Percentiles rank a stretch among this genome's conserved stretches.
These are phyloP conservation scores for Trichoderma pleuroti DNA, from an alignment of 2,329 filamentous ascomycete species.

Conservation along the genomic window DNA sequence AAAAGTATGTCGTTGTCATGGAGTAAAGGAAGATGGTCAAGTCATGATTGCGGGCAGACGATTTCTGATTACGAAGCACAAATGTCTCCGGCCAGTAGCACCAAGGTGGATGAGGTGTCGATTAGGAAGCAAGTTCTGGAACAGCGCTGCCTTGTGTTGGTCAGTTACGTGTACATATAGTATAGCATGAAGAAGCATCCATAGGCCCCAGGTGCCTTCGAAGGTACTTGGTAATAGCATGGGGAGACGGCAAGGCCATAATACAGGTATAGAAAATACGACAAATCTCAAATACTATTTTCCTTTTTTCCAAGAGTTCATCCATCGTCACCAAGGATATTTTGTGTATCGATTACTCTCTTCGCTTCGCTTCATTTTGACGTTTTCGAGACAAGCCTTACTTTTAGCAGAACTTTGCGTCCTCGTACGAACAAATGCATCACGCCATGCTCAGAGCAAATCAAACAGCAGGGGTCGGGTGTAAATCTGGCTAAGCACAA, in stretches of 20 bases:
- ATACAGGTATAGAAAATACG: neutral
- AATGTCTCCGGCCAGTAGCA: neutral
- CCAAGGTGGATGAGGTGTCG: neutral
- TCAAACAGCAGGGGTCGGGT: neutral
- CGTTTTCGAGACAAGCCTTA: neutral
- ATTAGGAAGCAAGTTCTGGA: neutral
- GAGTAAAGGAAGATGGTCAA: neutral
- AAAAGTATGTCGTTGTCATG: slow-evolving; percentile 13
- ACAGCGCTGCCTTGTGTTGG: neutral
- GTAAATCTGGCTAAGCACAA: neutral
- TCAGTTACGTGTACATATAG: neutral
- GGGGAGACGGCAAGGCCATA: neutral
- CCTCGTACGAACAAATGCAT: too few species aligned
- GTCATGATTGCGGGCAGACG: neutral
- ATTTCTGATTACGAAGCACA: neutral
- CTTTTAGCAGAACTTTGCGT: neutral
- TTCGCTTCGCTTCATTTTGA: neutral
- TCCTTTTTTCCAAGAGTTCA: neutral
- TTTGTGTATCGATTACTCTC: neutral
- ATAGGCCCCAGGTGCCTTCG: too few species aligned
- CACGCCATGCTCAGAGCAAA: neutral
- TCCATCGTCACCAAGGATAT: neutral
- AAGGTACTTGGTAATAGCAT: neutral
- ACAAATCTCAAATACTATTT: neutral
- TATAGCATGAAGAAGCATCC: neutral